Conservation (phyloP, 163 green algal species). For the Scenedesmus sp. region DNA sequence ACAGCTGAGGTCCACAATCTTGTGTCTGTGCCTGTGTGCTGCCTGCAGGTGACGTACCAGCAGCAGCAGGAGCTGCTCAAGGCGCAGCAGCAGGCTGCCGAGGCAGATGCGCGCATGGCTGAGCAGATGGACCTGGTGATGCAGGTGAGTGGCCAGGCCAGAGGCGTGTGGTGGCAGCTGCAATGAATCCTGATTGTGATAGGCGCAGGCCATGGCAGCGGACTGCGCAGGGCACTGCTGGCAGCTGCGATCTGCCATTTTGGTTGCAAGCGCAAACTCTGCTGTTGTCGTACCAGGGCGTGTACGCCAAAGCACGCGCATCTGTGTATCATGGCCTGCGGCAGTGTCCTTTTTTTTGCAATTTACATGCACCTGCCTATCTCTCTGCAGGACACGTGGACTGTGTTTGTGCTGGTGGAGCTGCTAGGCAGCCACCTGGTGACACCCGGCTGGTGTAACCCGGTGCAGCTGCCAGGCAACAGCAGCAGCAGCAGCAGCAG, state of each 20-base stretch:
- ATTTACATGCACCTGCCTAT: not conserved
- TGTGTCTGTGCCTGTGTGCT: not conserved
- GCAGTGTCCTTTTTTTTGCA: not conserved
- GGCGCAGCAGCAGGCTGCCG: not conserved
- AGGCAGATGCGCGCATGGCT: not conserved
- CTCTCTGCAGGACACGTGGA: conserved; percentile 29
- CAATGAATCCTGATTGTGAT: too few relatives aligned
- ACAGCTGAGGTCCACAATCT: not conserved
- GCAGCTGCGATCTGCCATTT: too few relatives aligned
- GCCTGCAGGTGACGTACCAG: conserved; percentile 29
- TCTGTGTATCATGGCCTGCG: not conserved
- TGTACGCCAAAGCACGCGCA: too few relatives aligned
- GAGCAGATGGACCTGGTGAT: not conserved
- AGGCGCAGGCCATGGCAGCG: too few relatives aligned
- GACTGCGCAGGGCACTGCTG: too few relatives aligned
- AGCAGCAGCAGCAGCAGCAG: not conserved
- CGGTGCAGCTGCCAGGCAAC: not conserved
- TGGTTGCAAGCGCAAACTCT: too few relatives aligned
- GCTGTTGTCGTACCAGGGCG: too few relatives aligned
- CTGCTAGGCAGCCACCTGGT: conserved; percentile 45
- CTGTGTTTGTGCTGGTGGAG: conserved; percentile 45
- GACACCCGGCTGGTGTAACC: conserved; percentile 1
- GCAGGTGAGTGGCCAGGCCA: not conserved
- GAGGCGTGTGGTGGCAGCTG: too few relatives aligned
- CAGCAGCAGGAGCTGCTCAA: conserved; percentile 44